A percentile compares a stretch with the other conserved stretches of the same genome.
These are phyloP conservation scores for Pseudotsuga menziesii DNA, from an alignment of 75 land plant genomes.

Conservation along the genomic window DNA sequence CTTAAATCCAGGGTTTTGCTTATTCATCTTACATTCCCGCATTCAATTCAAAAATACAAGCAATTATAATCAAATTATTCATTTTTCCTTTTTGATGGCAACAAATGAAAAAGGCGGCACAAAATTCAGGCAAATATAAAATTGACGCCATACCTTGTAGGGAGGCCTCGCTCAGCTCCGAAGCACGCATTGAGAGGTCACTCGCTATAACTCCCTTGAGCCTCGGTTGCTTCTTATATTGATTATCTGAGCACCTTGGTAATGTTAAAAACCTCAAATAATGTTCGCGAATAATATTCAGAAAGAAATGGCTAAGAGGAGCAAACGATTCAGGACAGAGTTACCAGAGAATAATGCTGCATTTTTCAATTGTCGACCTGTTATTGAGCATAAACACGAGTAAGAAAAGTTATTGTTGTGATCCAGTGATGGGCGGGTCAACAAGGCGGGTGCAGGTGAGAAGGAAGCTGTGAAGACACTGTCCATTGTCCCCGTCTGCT, in stretches of 20 bases:
- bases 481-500: not conserved
- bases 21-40: too few species aligned
- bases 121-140: not conserved
- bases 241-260: not conserved
- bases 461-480: not conserved
- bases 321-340: not conserved
- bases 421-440: not conserved
- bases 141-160: not conserved
- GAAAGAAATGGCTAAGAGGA: not conserved
- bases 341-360: not conserved
- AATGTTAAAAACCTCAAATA: not conserved
- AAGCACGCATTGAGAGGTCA: not conserved
- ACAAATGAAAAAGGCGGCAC: too few species aligned
- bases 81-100: too few species aligned
- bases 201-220: not conserved
- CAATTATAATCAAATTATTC: too few species aligned
- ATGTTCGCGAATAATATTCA: not conserved
- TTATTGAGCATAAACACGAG: not conserved
- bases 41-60: too few species aligned
- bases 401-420: not conserved
- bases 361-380: not conserved
- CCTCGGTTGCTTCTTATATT: not conserved
- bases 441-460: not conserved
- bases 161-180: not conserved
- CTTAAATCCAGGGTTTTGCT: too few species aligned